A percentile compares a stretch with the other conserved stretches of the same genome.
phyloP scores from a whole-genome alignment of 768 basidiomycete species.

The Mycena galopus region DNA sequence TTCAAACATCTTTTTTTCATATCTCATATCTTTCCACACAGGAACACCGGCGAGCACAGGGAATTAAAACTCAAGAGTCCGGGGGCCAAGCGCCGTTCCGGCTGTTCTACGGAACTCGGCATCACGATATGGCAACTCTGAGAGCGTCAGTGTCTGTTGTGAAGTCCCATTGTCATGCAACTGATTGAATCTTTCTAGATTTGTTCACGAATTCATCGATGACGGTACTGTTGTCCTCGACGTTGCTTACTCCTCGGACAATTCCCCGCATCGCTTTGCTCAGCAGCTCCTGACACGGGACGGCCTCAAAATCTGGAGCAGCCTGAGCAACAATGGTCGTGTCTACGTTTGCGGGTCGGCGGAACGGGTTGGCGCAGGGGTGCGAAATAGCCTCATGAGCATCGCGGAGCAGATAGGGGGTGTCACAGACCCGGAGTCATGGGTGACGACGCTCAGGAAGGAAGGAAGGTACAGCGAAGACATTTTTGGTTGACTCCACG shows the following conservation, averaged over 20 bases:
- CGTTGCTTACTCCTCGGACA: slow-evolving; percentile 23
- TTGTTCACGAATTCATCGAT: slow-evolving; percentile 10
- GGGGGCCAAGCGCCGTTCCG: slow-evolving; percentile 28
- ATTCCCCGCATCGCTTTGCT: slow-evolving; percentile 21
- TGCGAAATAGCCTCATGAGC: slow-evolving; percentile 14
- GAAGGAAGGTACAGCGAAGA: slow-evolving; percentile 33
- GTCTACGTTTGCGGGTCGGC: slow-evolving; percentile 25
- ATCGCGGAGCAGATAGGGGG: slow-evolving; percentile 29
- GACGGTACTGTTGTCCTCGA: slow-evolving; percentile 25
- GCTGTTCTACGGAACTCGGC: slow-evolving; percentile 27
- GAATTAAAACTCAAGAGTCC: slow-evolving; percentile 15
- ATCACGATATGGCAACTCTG: slow-evolving; percentile 28
- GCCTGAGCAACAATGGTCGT: slow-evolving; percentile 25
- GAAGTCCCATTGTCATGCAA: too few species aligned
- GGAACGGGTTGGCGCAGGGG: slow-evolving; percentile 1
- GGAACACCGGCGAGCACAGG: slow-evolving; percentile 34
- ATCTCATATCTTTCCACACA: background rate
- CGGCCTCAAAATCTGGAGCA: slow-evolving; percentile 25
- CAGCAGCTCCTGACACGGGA: slow-evolving; percentile 32
- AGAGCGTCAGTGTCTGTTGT: background rate
- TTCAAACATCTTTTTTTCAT: too few species aligned
- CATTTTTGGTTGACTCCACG: slow-evolving; percentile 30
- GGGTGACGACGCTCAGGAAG: slow-evolving; percentile 20
- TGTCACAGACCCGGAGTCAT: background rate
- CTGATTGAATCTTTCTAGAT: too few species aligned